Conservation (phyloP, 2,329 filamentous ascomycete species). For the Pseudogymnoascus sp. region DNA sequence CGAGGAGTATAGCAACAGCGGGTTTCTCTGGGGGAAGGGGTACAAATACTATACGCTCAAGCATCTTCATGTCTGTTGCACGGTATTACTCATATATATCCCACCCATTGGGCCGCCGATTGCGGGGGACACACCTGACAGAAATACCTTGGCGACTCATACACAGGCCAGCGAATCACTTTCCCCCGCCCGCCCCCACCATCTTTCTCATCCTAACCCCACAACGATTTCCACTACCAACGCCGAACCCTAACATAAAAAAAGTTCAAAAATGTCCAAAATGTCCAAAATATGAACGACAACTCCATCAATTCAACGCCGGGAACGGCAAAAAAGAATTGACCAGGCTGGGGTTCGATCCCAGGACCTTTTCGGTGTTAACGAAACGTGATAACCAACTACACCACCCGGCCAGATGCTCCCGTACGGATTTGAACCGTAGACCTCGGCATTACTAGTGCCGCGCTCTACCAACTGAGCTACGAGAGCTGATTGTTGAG, state of each 20-base stretch:
- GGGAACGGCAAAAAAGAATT: not conserved
- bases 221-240: not conserved
- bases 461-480: conserved; percentile 10
- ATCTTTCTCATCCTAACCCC: not conserved
- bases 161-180: not conserved
- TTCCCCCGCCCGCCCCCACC: not conserved
- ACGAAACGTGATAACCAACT: conserved; percentile 9
- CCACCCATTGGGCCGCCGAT: not conserved
- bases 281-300: not conserved
- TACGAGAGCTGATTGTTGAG: conserved; percentile 8
- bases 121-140: not conserved
- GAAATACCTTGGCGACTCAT: not conserved
- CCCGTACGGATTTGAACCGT: conserved; percentile 8
- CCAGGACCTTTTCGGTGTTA: conserved; percentile 9
- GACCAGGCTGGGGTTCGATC: conserved; percentile 9
- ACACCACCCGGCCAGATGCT: conserved; percentile 7
- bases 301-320: not conserved
- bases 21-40: not conserved
- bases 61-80: not conserved
- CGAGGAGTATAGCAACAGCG: not conserved
- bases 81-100: not conserved
- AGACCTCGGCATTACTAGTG: conserved; percentile 9
- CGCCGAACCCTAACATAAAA: not conserved
- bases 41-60: not conserved
- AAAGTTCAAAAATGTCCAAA: not conserved